A percentile compares a stretch with the other conserved stretches of the same genome.
phyloP scores from a whole-genome alignment of 1,284 basidiomycete genomes.

The Tilletia horrida region DNA sequence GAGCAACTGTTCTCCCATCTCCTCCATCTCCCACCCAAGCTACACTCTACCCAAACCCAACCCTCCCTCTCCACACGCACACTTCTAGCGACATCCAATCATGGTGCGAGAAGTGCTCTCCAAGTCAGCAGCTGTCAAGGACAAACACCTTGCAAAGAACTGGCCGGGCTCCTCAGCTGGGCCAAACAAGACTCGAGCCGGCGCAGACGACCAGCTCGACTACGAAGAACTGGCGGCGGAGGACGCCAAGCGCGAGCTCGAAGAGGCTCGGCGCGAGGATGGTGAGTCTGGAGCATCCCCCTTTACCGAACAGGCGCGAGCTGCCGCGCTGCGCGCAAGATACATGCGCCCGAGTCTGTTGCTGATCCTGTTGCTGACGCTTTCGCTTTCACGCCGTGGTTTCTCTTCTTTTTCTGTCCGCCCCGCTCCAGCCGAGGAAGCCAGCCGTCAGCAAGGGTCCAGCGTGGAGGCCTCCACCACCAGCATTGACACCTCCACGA shows the following conservation, averaged over 20 bases:
- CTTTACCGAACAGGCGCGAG: background rate
- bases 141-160: slow-evolving; percentile 7
- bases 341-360: no score
- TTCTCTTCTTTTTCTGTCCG: background rate
- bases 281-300: slow-evolving; percentile 13
- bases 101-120: background rate
- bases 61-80: background rate
- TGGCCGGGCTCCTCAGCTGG: slow-evolving; percentile 13
- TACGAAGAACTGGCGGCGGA: background rate
- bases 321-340: no score
- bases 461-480: background rate
- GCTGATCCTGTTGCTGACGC: no score
- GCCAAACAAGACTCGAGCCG: background rate
- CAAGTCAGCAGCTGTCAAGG: slow-evolving; percentile 4
- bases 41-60: background rate
- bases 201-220: slow-evolving; percentile 6
- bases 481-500: background rate
- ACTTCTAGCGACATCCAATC: background rate
- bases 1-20: background rate
- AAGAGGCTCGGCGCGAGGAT: slow-evolving; percentile 8
- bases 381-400: no score
- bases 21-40: background rate
- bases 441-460: background rate
- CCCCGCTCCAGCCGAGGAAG: background rate
- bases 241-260: slow-evolving; percentile 1